Evolutionary conservation across 768 basidiomycete species (phyloP), one percentile per base, ranked within the genome.

Genomic region (Inosperma sp.): DNA sequence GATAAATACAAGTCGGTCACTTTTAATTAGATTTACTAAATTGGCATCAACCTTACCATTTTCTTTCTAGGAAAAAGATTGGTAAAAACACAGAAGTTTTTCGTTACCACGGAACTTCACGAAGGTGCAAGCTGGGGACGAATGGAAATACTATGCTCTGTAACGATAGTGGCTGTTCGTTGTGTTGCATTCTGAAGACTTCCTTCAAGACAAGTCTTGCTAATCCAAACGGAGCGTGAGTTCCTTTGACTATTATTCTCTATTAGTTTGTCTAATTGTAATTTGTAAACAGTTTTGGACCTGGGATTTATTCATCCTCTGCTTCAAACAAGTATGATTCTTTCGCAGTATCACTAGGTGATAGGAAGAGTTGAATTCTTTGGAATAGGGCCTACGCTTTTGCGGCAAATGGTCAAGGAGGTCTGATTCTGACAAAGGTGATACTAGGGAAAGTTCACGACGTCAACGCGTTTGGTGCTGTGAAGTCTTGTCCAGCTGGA

Each of bases 161-260:
- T 50, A 39, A 53, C 12, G 60, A 54, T 14, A 49, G 33, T 5
- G 36, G 45, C 5, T 68, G 67, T 42, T 16, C 61, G 3, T 48
- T 63, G 7, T 68, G 67, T 39, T 58, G 43, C 16, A 67, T 68
- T 21, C 49, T 68, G 17, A 63, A 55, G 36, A 65, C 66, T 0
- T 68, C 67, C 16, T 69, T 69, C 64, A 64, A 66, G 49, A 62
- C 62, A 9, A 62, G 59, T 16, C 48, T 69, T 2, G 63, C 67
- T 4, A 63, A 61, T 36, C 53, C 61, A 14, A 23, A 16, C n/a
- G 65, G 66, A 49, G 60, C 60, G 66, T 68, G 46, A 57, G 63
- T 54, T 42, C 5, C 13, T 19, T 8, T 16, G 29, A 13, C 26
- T 9, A 25, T 48, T 22, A 7, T 36, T 19, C 19, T 36, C 19